phyloP scores from a whole-genome alignment of 805 yeast species.

The Komagataella mondaviorum region DNA sequence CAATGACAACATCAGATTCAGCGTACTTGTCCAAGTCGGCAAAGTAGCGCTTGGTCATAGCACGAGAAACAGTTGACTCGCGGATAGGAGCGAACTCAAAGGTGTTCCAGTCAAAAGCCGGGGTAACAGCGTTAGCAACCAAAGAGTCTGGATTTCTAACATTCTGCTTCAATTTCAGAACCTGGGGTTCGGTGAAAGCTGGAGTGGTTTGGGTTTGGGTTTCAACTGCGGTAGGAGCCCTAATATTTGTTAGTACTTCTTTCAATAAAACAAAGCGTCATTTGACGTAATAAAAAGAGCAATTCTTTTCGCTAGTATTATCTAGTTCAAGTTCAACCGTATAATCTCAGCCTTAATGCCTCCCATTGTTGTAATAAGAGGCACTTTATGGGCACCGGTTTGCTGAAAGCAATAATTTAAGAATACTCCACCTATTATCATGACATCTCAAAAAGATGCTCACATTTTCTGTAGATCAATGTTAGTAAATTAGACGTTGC shows the following conservation, averaged over 20 bases:
- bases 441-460: neutral
- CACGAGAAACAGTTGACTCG: conserved; percentile 68
- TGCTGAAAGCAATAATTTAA: neutral
- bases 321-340: conserved; percentile 31
- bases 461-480: neutral
- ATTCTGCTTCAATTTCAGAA: conserved; percentile 9
- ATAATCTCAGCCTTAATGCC: conserved; percentile 20
- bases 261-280: neutral
- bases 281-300: neutral
- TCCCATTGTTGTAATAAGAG: neutral
- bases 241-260: neutral
- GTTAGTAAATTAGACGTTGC: neutral
- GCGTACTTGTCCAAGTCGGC: conserved; percentile 62
- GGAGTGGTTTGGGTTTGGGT: conserved; percentile 5
- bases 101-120: conserved; percentile 44
- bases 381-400: neutral
- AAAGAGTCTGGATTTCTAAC: conserved; percentile 12
- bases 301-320: conserved; percentile 26
- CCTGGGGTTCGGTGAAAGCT: conserved; percentile 1
- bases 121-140: conserved; percentile 14
- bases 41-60: conserved; percentile 67
- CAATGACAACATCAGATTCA: conserved; percentile 60
- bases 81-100: conserved; percentile 62
- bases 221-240: conserved; percentile 3
- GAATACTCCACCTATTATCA: neutral